These are phyloP conservation scores for Phyllosticta citrichinensis DNA, from an alignment of 2,329 filamentous ascomycete genomes.

Conservation along the genomic window DNA sequence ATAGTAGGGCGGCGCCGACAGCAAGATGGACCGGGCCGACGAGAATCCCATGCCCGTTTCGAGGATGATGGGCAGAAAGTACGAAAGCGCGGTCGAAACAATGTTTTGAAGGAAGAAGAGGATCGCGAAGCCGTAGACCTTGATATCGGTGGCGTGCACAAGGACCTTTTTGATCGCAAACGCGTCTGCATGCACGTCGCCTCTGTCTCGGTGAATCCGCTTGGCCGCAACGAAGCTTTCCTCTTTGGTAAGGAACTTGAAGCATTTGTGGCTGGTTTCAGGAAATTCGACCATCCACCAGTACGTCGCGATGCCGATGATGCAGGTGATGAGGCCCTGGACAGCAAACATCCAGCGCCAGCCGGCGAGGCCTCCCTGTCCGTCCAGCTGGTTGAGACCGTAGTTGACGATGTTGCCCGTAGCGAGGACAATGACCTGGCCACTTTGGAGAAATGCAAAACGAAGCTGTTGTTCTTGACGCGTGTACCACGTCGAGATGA, in stretches of 20 bases:
- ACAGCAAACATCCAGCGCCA: constrained; percentile 63
- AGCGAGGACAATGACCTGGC: constrained; percentile 55
- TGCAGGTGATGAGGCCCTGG: constrained; percentile 49
- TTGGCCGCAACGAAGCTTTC: constrained; percentile 48
- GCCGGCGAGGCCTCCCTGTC: constrained; percentile 45
- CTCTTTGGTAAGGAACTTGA: constrained; percentile 46
- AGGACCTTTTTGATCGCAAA: constrained; percentile 49
- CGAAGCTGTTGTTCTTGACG: constrained; percentile 55
- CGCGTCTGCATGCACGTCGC: constrained; percentile 47
- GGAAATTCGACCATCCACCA: constrained; percentile 66
- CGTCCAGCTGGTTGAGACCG: constrained; percentile 54
- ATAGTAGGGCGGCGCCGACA: constrained; percentile 59
- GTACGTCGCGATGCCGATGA: constrained; percentile 51
- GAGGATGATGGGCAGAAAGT: constrained; percentile 55
- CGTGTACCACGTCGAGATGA: constrained; percentile 55
- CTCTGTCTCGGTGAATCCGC: constrained; percentile 51
- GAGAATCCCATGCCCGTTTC: constrained; percentile 37
- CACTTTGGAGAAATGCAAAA: constrained; percentile 54
- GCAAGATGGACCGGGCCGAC: constrained; percentile 41
- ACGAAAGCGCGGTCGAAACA: constrained; percentile 54
- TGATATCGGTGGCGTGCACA: constrained; percentile 47
- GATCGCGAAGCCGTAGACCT: constrained; percentile 54
- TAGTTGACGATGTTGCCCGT: constrained; percentile 60
- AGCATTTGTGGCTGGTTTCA: constrained; percentile 47
- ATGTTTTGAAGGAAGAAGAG: constrained; percentile 60